These are phyloP conservation scores for Vitis cinerea DNA, from an alignment of 164 flowering plant genomes.

Conservation along the genomic window DNA sequence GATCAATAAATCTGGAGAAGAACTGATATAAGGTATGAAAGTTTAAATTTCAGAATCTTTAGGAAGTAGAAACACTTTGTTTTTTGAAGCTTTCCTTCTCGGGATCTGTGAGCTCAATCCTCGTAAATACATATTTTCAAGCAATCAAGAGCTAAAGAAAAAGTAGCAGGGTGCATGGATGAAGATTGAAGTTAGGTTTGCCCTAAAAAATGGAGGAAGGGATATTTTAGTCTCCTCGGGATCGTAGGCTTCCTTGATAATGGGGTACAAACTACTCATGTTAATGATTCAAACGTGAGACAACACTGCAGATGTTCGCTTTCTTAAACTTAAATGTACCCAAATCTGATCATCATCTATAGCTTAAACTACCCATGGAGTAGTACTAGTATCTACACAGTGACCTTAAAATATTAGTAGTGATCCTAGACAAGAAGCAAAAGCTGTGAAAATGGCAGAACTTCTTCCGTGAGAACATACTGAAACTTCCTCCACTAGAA, in stretches of 20 bases:
- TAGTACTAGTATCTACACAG: too few species aligned
- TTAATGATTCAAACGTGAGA: neutral
- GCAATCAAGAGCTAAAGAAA: neutral
- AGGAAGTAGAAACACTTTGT: too few species aligned
- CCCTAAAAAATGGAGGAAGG: neutral
- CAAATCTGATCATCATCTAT: neutral
- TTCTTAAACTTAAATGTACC: neutral
- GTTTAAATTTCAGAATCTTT: too few species aligned
- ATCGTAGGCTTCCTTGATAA: neutral
- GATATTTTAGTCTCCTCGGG: neutral
- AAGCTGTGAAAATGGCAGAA: neutral
- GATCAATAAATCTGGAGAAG: too few species aligned
- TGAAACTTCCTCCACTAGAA: neutral
- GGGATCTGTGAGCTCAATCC: neutral
- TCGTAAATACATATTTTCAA: neutral
- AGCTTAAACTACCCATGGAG: neutral
- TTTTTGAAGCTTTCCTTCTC: too few species aligned
- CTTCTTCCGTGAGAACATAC: neutral
- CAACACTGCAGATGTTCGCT: neutral
- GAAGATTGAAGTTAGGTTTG: conserved; percentile 1
- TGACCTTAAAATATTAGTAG: neutral
- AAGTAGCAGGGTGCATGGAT: neutral
- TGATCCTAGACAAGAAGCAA: neutral
- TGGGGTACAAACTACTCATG: neutral
- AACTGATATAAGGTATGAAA: too few species aligned